These are phyloP conservation scores for Zygotorulaspora sp. DNA, from an alignment of 805 yeast genomes.

Conservation along the genomic window DNA sequence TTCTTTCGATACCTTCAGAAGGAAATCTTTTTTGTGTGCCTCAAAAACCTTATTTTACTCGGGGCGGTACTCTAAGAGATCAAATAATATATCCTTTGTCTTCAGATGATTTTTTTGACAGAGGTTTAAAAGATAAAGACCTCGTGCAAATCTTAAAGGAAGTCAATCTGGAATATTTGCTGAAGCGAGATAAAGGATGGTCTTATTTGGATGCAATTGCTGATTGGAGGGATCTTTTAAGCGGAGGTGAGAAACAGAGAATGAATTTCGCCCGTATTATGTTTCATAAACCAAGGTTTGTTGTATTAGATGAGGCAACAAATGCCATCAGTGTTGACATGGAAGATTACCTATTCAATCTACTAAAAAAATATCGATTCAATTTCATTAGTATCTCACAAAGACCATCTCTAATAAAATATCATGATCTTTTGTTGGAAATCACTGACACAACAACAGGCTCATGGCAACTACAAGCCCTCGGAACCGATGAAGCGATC, in stretches of 20 bases:
- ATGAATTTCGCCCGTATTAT: constrained; percentile 81
- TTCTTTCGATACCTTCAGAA: constrained; percentile 70
- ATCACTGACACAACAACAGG: constrained; percentile 55
- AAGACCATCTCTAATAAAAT: constrained; percentile 76
- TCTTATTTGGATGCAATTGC: constrained; percentile 42
- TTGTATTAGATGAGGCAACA: constrained; percentile 88
- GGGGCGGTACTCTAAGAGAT: constrained; percentile 77
- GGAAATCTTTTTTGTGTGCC: constrained; percentile 74
- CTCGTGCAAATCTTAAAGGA: constrained; percentile 62
- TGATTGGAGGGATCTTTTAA: constrained; percentile 85
- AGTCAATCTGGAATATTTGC: constrained; percentile 75
- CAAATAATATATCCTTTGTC: constrained; percentile 86
- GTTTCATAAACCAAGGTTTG: constrained; percentile 75
- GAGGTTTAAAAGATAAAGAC: constrained; percentile 66
- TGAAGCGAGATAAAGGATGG: constrained; percentile 57
- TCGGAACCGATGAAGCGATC: constrained; percentile 62
- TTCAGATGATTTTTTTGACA: constrained; percentile 67
- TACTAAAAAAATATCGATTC: constrained; percentile 62
- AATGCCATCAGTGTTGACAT: constrained; percentile 87
- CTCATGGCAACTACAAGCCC: constrained; percentile 57
- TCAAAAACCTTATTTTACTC: constrained; percentile 77
- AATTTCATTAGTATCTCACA: constrained; percentile 80
- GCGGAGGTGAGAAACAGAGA: constrained; percentile 96
- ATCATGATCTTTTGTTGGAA: constrained; percentile 73
- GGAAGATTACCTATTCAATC: constrained; percentile 79